Base-by-base conservation (phyloP, 2,329 filamentous ascomycete species). In the Colletotrichum chlorophyti region DNA sequence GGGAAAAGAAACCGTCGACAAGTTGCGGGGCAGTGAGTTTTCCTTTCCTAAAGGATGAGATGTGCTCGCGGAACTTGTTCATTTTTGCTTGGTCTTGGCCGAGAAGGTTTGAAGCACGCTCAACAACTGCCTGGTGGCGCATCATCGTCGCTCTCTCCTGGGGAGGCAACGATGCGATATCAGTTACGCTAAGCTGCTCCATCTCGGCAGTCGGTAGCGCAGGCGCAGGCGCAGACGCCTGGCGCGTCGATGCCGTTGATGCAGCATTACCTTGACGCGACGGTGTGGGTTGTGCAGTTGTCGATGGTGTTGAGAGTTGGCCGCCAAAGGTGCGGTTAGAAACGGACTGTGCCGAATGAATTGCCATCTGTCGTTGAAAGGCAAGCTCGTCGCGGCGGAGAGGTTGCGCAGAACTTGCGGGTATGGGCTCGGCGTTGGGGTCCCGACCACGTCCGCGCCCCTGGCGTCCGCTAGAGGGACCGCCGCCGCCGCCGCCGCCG, bases 281-380 rank as follows among this genome's bases (percentile, higher is more conserved):
- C 1, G 69, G 57, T 11, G 68, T 72, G 61, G 42, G 69, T 63
- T 64, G 58, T 9, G 68, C 63, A 4, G 64, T 75, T 66, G 76
- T 68, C 38, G 82, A 72, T 49, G 74, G 69, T 17, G 81, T 72
- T n/a, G 89, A 91, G 47, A 97, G 82, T 66, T 92, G 89, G 6
- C 93, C 92, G 38, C 93, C 93, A 76, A 97, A 97, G 3, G 87
- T 92, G 38, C 93, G 85, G 40, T 85, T 88, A 0, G 91, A 86
- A 0, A 91, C 83, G 0, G 92, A 91, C 68, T 96, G 92, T 1
- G 92, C 89, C 46, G 88, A 93, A 66, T 96, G 93, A 46, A 98
- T 92, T 35, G 93, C 93, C 81, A 96, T 87, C 68, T 96, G 92
- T 47, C 95, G 83, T 69, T 98, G 94, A 71, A 92, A 96, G 3